Evolutionary conservation across 2,329 filamentous ascomycete species (phyloP), one percentile per base, ranked within the genome.

Genomic region (Aspergillus ochraceoroseus): DNA sequence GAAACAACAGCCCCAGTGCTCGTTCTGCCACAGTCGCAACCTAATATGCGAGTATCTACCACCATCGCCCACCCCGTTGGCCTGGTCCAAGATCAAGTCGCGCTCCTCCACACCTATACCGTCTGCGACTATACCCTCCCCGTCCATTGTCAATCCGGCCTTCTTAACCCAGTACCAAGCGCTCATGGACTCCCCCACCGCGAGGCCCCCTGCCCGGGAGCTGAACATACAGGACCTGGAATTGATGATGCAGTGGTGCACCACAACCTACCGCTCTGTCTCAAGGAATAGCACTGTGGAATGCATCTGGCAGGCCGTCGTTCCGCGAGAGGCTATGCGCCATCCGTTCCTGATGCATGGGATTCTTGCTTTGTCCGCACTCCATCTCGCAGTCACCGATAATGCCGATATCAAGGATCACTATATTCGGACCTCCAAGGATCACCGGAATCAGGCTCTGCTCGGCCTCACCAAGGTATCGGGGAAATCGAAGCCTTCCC

Each of bases 221-320:
- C 49, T 49, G 9, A 51, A 56, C 31, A 44, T 58, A n/a, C 43
- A 57, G 30, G 61, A 64, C 19, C 50, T 60, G 8, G 61, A 63
- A 41, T 48, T 64, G 29, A 62, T 62, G 53, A 54, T 61, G 49
- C 53, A 63, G 33, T 64, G 60, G 61, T 62, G 55, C 34, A 62
- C 55, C 2, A 52, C 47, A 13, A 63, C 61, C 8, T 60, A 63
- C 43, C 56, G 54, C 20, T 56, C 59, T 2, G 52, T 64, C 45
- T 48, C 59, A 4, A 51, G 50, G 8, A 51, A 57, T 18, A 28
- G 26, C 7, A 19, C 42, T 7, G 55, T 55, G 14, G 54, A 60
- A 39, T 15, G 25, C 4, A 45, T 64, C 9, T 64, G 62, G 61
- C 59, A 63, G 43, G 54, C 48, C 6, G 48, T 48, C 12, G 51